Percentiles rank a stretch among this genome's conserved stretches.
phyloP scores from a whole-genome alignment of 1,284 basidiomycete species.

The Meripilus lineatus region DNA sequence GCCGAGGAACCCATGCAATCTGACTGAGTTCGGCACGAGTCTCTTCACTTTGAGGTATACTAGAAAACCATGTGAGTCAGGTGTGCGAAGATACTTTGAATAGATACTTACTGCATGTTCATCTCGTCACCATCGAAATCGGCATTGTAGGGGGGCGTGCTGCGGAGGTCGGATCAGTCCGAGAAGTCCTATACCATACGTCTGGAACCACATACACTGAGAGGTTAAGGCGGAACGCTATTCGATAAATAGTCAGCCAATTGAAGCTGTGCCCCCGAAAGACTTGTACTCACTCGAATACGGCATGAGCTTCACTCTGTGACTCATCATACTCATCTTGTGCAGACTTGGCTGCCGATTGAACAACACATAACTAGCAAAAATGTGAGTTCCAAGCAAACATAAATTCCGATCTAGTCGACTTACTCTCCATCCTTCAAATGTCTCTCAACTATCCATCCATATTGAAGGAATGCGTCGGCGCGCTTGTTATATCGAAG shows the following conservation, averaged over 20 bases:
- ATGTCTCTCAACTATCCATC: slow-evolving; percentile 99
- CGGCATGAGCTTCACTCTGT: slow-evolving; percentile 96
- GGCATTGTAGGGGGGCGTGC: slow-evolving; percentile 89
- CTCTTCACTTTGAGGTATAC: slow-evolving; percentile 97
- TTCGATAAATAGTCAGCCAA: slow-evolving; percentile 24
- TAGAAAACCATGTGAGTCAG: too few relatives aligned
- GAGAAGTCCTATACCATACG: neutral
- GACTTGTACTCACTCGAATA: slow-evolving; percentile 82
- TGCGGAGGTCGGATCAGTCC: slow-evolving; percentile 27
- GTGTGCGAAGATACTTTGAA: neutral
- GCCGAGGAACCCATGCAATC: slow-evolving; percentile 98
- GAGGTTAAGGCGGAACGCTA: slow-evolving; percentile 94
- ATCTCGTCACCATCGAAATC: slow-evolving; percentile 99
- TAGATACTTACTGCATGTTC: slow-evolving; percentile 91
- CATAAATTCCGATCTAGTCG: neutral
- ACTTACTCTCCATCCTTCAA: slow-evolving; percentile 96
- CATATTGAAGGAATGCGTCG: slow-evolving; percentile 96
- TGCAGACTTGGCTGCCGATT: slow-evolving; percentile 98
- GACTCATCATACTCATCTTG: slow-evolving; percentile 99
- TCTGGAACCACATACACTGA: slow-evolving; percentile 72
- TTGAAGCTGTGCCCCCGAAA: neutral
- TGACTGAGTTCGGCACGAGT: slow-evolving; percentile 97
- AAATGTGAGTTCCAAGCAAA: neutral
- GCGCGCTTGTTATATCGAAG: slow-evolving; percentile 96
- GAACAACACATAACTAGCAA: slow-evolving; percentile 83